Base-by-base conservation (phyloP, 345 rosid species). In the Turnera subulata region DNA sequence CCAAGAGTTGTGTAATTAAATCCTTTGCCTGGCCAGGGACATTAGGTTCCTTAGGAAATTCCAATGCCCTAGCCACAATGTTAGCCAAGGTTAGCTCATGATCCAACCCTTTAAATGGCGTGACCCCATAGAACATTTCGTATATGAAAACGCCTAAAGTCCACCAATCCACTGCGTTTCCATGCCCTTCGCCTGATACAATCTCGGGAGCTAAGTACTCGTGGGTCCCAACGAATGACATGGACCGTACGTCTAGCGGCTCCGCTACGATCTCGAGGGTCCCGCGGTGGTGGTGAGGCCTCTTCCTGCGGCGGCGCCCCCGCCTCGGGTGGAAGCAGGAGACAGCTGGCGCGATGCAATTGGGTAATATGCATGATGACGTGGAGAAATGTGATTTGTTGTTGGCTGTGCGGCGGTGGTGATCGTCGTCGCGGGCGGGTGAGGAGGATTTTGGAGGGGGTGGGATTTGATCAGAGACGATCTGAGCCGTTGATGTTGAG, bases 101-200 rank as follows among this genome's bases (percentile, higher is more conserved):
- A 48, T 81, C 85, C 5, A 53, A 23, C 50, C 82, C 89, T 59
- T 75, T 81, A 25, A 80, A 84, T 6, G 89, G 89, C 0, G 89
- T 84, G 25, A 56, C 63, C 0, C 84, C 86, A 5, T 78, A 81
- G 56, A 80, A 75, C 64, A 84, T 58, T 62, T 84, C 86, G 22
- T 62, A 84, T 29, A 84, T 55, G 73, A 84, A 80, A 49, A 84
- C 62, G 11, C 89, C 89, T 11, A 84, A 37, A 17, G 89, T 80
- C 89, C 89, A 84, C 86, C 89, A 84, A 50, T 84, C 89, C 68
- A 84, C 89, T 0, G 84, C 86, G 18, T 47, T 84, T 50, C 89
- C 89, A 11, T 84, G 89, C 0, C 86, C 89, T 62, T 84, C 89
- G 0, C 84, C 84, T 16, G 84, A 75, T 0, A 77, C 73, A 13